Base-by-base conservation (phyloP, 345 rosid species). In the Barbarea vulgaris region DNA sequence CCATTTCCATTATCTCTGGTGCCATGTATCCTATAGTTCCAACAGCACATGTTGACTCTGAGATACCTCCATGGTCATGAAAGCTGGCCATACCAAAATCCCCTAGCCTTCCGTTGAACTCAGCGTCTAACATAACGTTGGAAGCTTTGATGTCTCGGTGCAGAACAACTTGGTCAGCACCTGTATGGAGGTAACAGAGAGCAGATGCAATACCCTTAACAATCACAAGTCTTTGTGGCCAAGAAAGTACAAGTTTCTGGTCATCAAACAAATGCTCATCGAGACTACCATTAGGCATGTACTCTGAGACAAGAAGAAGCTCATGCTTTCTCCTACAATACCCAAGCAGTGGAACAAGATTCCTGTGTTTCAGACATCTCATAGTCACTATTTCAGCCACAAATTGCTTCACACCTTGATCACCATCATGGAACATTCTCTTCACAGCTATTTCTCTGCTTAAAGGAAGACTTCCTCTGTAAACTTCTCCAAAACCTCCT, bases 1-100 rank as follows among this genome's bases (percentile, higher is more conserved):
- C 86, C 12, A 72, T 80, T 48, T 30, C 33, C 0, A 69, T 37
- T 18, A 83, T 9, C 34, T 85, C 87, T 0, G 85, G 87, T 10
- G 82, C 89, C 42, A 85, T 60, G 50, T 85, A 83, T 0, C 87
- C 89, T 54, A 91, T 50, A 5, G 97, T 94, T 66, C 97, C 96
- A 6, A 91, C 97, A 1, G 86, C 94, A 17, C 85, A 76, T 22
- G 98, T 88, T 14, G 96, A 84, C 65, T 71, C 56, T 18, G 69
- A 34, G 7, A 89, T 77, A 2, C 88, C 80, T 27, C 93, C 96
- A 44, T 87, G 96, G 36, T 86, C 96, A 8, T 87, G 87, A 76
- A 94, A 67, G 69, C 86, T 90, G 1, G 97, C 97, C 14, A 94
- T 87, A 7, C 97, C 98, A 44, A 91, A 94, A 79, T 88, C 98